phyloP scores from a whole-genome alignment of 108 stramenopile genomes.

The Mediolabrus comicus region DNA sequence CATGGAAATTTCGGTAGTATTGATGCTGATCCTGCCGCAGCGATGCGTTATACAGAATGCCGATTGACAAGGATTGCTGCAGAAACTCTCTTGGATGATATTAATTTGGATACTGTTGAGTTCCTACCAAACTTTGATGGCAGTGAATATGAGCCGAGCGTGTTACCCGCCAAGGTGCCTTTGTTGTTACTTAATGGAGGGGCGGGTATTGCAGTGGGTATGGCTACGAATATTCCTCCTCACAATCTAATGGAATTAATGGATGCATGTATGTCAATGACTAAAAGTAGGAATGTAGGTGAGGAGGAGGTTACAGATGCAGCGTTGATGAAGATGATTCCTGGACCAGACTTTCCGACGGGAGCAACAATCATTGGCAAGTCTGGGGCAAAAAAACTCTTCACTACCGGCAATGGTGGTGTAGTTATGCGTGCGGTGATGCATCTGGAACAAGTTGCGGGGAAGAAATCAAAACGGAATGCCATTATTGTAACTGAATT shows the following conservation, averaged over 20 bases:
- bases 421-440: constrained; percentile 85
- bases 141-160: constrained; percentile 90
- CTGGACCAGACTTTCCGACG: constrained; percentile 97
- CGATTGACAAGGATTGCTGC: constrained; percentile 74
- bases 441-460: constrained; percentile 77
- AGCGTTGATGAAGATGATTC: constrained; percentile 73
- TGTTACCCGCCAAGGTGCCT: constrained; percentile 90
- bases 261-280: constrained; percentile 74
- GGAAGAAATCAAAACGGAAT: constrained; percentile 58
- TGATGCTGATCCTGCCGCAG: constrained; percentile 96
- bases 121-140: constrained; percentile 93
- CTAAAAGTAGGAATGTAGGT: constrained; percentile 46
- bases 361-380: constrained; percentile 86
- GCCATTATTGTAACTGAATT: constrained; percentile 95
- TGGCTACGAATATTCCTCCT: constrained; percentile 97
- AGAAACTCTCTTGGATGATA: constrained; percentile 81
- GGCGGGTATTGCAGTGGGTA: constrained; percentile 93
- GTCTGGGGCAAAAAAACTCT: constrained; percentile 72
- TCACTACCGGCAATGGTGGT: constrained; percentile 91
- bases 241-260: constrained; percentile 94
- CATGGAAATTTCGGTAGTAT: constrained; percentile 96
- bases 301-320: constrained; percentile 67
- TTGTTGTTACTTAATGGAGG: constrained; percentile 92
- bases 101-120: constrained; percentile 82
- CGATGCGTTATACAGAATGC: constrained; percentile 98